A percentile compares a stretch with the other conserved stretches of the same genome.
phyloP scores from a whole-genome alignment of 108 stramenopile genomes.

The Aurantiochytrium sp. region DNA sequence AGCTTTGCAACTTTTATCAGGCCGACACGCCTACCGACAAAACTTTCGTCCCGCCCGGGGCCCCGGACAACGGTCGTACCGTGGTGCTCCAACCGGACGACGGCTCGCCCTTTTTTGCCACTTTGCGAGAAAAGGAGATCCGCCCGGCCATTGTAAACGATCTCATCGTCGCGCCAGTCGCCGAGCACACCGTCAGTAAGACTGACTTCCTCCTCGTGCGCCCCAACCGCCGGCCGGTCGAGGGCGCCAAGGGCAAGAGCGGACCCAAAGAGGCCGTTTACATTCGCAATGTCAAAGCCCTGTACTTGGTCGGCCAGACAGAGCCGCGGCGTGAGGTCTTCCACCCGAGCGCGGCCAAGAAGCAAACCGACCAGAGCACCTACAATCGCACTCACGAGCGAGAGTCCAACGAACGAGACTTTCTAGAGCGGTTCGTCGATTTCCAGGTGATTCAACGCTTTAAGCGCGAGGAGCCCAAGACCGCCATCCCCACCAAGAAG shows the following conservation, averaged over 20 bases:
- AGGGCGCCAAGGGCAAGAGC: too few species aligned
- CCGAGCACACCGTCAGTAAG: neutral
- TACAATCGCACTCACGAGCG: too few species aligned
- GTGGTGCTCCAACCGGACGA: neutral
- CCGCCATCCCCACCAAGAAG: neutral
- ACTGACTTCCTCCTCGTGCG: slow-evolving; percentile 12
- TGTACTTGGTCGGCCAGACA: neutral
- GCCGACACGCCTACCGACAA: slow-evolving; percentile 5
- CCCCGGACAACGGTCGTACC: neutral
- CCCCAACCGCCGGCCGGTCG: neutral
- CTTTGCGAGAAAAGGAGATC: neutral
- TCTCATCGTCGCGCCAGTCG: neutral
- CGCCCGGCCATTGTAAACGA: neutral
- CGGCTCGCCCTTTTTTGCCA: slow-evolving; percentile 15
- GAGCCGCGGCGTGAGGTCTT: slow-evolving; percentile 17
- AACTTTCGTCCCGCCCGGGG: neutral
- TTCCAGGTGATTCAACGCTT: neutral
- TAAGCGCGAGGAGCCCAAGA: neutral
- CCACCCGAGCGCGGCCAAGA: neutral
- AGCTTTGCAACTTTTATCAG: slow-evolving; percentile 6
- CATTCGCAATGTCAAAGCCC: neutral
- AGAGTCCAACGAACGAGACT: too few species aligned
- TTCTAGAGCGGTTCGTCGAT: neutral
- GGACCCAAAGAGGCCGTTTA: neutral
- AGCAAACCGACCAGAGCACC: neutral